Evolutionary conservation across 805 yeast species (phyloP), one percentile per base, ranked within the genome.

Genomic region (Tetrapisispora iriomotensis): DNA sequence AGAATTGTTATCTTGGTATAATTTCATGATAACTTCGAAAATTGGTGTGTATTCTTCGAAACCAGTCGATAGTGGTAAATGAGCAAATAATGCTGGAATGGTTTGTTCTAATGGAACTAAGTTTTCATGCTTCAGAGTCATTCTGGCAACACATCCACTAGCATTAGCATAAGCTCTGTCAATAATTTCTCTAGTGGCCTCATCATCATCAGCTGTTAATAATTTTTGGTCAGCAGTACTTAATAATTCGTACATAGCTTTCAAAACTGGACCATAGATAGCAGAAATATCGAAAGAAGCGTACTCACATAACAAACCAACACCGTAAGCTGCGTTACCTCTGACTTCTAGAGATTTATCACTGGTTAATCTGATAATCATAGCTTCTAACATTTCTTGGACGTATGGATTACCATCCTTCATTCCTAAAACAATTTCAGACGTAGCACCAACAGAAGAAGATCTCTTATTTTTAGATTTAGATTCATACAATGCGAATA

Each of bases 241-340:
- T 56, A 92, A 70, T 51, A 87, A 67, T 58, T 80, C 79, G 44
- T 81, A 80, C 48, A 82, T 62, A 33, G 78, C 70, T 53, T 69
- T 69, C 60, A 92, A 72, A 42, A 90, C 75, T 35, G 75, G 68
- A 46, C 77, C 79, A 65, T 79, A 90, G 34, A 74, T 66, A 28
- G 78, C 61, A 29, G 82, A 66, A 47, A 80, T 71, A 51, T 79
- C 83, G 40, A 64, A 63, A 14, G 61, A 45, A 22, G 79, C 67
- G 41, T 72, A 52, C 51, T 70, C 67, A 35, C 72, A 61, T 44
- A 87, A 64, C 44, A 87, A 63, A 52, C 98, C 98, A 49, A 84
- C 77, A 69, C 97, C 98, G 60, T 86, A 92, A 14, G 96, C 96
- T 38, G 96, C 90, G 51, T 87, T 84, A 52, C 95, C 88, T 65